Conservation (phyloP, 2,329 filamentous ascomycete genomes). For the Thelonectria discophora region DNA sequence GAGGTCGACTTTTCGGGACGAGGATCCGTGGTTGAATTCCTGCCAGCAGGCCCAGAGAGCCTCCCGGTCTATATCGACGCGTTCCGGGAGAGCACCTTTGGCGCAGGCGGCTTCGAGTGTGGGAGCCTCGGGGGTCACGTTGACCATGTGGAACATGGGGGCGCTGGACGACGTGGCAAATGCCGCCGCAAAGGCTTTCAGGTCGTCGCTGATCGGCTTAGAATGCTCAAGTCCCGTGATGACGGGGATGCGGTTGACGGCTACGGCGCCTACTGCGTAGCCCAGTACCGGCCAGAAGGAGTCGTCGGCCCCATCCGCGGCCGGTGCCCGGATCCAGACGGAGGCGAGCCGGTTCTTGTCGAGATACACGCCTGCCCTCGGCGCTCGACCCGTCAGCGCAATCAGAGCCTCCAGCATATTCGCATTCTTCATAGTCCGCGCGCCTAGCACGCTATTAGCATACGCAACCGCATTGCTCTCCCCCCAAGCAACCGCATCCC, state of each 20-base stretch:
- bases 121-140: conserved; percentile 32
- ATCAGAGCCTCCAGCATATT: conserved; percentile 32
- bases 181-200: conserved; percentile 34
- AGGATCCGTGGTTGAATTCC: conserved; percentile 22
- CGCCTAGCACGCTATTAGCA: conserved; percentile 34
- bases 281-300: conserved; percentile 33
- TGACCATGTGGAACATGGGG: conserved; percentile 36
- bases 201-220: conserved; percentile 28
- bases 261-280: conserved; percentile 28
- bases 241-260: conserved; percentile 26
- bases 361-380: conserved; percentile 25
- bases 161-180: conserved; percentile 35
- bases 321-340: neutral
- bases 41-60: conserved; percentile 23
- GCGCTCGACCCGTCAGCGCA: conserved; percentile 33
- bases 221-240: conserved; percentile 24
- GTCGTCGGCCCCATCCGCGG: conserved; percentile 14
- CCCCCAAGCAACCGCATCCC: conserved; percentile 32
- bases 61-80: conserved; percentile 4
- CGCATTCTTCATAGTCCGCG: conserved; percentile 34
- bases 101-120: neutral
- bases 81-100: neutral
- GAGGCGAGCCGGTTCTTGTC: conserved; percentile 22
- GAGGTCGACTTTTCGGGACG: conserved; percentile 17
- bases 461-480: conserved; percentile 37